Conservation (phyloP, 202 grass and related monocot species). For the Digitaria exilis region DNA sequence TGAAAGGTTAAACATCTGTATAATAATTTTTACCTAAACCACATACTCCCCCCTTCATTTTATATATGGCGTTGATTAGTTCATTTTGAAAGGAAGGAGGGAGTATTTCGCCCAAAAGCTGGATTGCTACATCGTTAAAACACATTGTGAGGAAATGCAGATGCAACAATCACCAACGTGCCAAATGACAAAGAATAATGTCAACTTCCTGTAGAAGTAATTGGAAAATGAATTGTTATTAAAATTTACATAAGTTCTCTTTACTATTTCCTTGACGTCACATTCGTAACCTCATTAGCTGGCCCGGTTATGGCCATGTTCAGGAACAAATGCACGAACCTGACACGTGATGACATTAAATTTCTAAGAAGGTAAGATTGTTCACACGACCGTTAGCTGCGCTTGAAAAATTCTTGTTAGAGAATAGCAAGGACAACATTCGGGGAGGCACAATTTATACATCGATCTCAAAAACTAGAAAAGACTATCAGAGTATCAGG, state of each 20-base stretch:
- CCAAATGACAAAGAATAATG: neutral
- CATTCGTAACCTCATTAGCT: neutral
- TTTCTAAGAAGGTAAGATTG: neutral
- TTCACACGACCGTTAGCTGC: neutral
- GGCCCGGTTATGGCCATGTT: neutral
- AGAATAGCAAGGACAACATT: slow-evolving; percentile 10
- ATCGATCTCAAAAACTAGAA: neutral
- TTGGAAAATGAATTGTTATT: neutral
- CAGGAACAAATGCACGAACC: neutral
- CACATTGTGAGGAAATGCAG: neutral
- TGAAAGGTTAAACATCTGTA: neutral
- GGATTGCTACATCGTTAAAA: neutral
- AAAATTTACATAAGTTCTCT: neutral
- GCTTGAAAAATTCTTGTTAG: neutral
- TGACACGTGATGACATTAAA: slow-evolving; percentile 10
- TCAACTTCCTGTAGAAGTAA: neutral
- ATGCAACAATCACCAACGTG: neutral
- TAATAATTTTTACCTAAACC: too few relatives aligned
- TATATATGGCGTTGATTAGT: too few relatives aligned
- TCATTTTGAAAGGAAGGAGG: too few relatives aligned
- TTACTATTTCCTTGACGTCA: neutral
- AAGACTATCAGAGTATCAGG: neutral
- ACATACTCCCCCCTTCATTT: too few relatives aligned
- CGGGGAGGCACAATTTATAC: neutral
- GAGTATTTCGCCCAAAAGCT: neutral